Evolutionary conservation across 1,284 basidiomycete genomes (phyloP).

Genomic region (Ceratobasidium theobromae): DNA sequence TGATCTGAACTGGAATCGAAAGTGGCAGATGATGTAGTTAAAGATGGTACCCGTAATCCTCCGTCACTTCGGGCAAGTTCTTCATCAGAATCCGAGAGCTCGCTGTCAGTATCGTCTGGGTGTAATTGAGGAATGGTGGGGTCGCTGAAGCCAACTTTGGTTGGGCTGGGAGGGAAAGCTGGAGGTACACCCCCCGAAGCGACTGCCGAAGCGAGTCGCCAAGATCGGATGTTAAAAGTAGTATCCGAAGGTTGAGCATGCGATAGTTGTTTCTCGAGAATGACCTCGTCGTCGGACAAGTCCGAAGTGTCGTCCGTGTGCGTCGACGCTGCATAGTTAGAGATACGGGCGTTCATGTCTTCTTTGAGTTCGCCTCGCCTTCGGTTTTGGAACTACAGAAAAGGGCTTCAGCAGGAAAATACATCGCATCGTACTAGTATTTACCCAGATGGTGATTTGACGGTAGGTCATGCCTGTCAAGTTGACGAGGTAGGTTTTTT

Average conservation of each 20-base stretch:
- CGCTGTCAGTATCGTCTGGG: conserved; percentile 13
- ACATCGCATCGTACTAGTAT: background rate
- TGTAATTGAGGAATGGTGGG: background rate
- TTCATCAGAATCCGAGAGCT: conserved; percentile 20
- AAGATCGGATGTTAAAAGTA: conserved; percentile 25
- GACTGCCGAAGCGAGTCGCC: conserved; percentile 21
- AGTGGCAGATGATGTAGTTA: conserved; percentile 16
- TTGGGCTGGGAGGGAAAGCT: conserved; percentile 17
- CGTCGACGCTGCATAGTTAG: conserved; percentile 1
- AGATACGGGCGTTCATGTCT: conserved; percentile 14
- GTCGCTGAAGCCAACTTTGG: conserved; percentile 8
- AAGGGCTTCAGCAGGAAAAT: background rate
- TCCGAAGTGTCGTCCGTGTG: conserved; percentile 16
- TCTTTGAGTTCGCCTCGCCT: conserved; percentile 17
- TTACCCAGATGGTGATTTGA: conserved; percentile 36
- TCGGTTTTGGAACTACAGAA: conserved; percentile 24
- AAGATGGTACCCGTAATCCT: conserved; percentile 5
- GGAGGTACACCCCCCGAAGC: conserved; percentile 1
- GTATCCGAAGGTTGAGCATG: conserved; percentile 8
- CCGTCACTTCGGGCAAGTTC: background rate
- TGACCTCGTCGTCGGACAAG: conserved; percentile 6
- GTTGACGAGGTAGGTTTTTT: conserved; percentile 34
- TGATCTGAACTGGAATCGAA: conserved; percentile 17
- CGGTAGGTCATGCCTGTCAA: conserved; percentile 35
- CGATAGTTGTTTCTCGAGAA: conserved; percentile 12